Conservation (phyloP, 129 eudicot genomes). For the Erigeron canadensis region DNA sequence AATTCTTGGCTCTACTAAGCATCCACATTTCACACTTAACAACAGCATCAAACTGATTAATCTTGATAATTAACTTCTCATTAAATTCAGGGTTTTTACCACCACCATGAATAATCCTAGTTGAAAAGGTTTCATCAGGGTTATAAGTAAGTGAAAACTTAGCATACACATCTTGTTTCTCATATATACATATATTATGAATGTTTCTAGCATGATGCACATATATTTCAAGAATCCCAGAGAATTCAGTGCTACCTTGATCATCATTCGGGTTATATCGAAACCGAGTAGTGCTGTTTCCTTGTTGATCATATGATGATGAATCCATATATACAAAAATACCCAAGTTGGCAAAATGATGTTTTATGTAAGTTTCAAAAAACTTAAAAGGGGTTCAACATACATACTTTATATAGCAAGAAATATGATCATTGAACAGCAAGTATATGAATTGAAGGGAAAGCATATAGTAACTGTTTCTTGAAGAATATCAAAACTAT, state of each 20-base stretch:
- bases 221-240: conserved; percentile 68
- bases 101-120: conserved; percentile 61
- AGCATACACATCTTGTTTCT: conserved; percentile 89
- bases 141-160: conserved; percentile 79
- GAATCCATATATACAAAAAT: conserved; percentile 46
- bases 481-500: conserved; percentile 15
- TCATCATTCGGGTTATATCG: conserved; percentile 38
- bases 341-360: too few relatives aligned
- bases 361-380: too few relatives aligned
- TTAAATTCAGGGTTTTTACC: conserved; percentile 86
- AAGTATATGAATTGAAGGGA: conserved; percentile 26
- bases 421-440: conserved; percentile 9
- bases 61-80: conserved; percentile 51
- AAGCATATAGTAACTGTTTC: conserved; percentile 24
- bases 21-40: conserved; percentile 94
- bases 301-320: conserved; percentile 42
- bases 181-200: conserved; percentile 87
- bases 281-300: conserved; percentile 24
- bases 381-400: background rate
- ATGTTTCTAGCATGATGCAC: conserved; percentile 88
- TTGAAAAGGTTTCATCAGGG: conserved; percentile 71
- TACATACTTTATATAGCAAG: conserved; percentile 5
- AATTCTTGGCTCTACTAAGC: conserved; percentile 68
- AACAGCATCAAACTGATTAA: conserved; percentile 59
- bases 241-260: conserved; percentile 34